These are phyloP conservation scores for Ganoderma leucocontextum DNA, from an alignment of 1,284 basidiomycete genomes.

Conservation along the genomic window DNA sequence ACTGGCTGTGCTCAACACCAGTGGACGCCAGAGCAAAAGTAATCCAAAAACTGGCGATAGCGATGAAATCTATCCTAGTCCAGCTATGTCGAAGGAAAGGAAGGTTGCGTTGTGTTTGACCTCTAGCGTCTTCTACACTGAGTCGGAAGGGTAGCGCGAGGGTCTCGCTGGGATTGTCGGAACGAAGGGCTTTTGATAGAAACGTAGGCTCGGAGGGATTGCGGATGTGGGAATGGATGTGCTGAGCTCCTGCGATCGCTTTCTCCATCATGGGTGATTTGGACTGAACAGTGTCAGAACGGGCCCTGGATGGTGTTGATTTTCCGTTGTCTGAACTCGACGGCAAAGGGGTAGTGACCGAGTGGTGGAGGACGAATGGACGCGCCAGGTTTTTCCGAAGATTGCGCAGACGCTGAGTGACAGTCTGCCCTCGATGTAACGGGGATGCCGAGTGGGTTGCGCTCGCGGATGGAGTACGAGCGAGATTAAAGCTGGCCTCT, in stretches of 20 bases:
- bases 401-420: conserved; percentile 44
- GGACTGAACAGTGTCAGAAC: conserved; percentile 44
- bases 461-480: conserved; percentile 45
- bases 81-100: conserved; percentile 95
- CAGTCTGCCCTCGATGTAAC: conserved; percentile 31
- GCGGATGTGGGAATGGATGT: conserved; percentile 40
- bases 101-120: conserved; percentile 66
- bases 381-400: conserved; percentile 50
- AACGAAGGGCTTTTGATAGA: conserved; percentile 56
- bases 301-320: conserved; percentile 31
- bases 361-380: conserved; percentile 52
- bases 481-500: conserved; percentile 34
- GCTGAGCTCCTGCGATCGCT: conserved; percentile 31
- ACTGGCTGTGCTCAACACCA: conserved; percentile 69
- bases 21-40: conserved; percentile 74
- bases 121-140: conserved; percentile 61
- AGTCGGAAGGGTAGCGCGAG: conserved; percentile 74
- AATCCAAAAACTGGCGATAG: conserved; percentile 86
- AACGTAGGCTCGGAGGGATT: conserved; percentile 53
- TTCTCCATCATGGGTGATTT: conserved; percentile 46
- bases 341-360: conserved; percentile 26
- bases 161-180: conserved; percentile 52
- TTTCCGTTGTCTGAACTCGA: conserved; percentile 20
- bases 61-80: conserved; percentile 91
- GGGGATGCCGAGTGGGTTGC: conserved; percentile 47